Base-by-base conservation (phyloP, 352 stramenopile species). In the Phytophthora constricta region DNA sequence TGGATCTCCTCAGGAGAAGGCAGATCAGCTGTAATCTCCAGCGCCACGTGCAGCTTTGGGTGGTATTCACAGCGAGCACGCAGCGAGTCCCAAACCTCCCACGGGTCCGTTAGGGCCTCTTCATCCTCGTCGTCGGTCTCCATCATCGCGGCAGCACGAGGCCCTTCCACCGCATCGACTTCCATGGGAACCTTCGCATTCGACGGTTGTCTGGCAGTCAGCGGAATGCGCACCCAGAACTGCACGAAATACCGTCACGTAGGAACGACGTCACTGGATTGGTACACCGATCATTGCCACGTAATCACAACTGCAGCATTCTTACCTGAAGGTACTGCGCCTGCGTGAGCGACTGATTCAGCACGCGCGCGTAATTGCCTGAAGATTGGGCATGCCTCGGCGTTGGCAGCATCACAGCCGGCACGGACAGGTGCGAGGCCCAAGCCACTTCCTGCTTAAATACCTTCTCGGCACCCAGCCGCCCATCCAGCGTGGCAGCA, bases 401-500 rank as follows among this genome's bases (percentile, higher is more conserved):
- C 11, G 81, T 72, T 3, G 96, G 97, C 23, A 98, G 75, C 55
- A 99, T 80, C n/a, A 99, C 92, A 14, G 97, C 94, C 2, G 95
- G 83, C 27, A 99, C 87, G 2, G 90, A 94, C 43, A 99, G 84
- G 76, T 99, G 97, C 41, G 87, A 95, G 20, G 94, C 96, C 96
- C 97, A 99, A 49, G 94, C 91, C 27, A 99, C 76, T 70, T 99
- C 96, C 61, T 97, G 80, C 56, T 93, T 95, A 63, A 97, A 90
- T 1, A 80, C 84, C 60, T 86, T 91, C 59, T 96, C 89, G 11
- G 82, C 84, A 14, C 70, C 67, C 11, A 88, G 56, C 0, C 90
- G 86, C 10, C 62, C 58, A 22, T 62, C 54, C 22, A 68, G 49
- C 37, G 77, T 86, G 20, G 57, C 25, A 1, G 76, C 65, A 48